phyloP scores from a whole-genome alignment of 345 rosid species.

The Turritis glabra region DNA sequence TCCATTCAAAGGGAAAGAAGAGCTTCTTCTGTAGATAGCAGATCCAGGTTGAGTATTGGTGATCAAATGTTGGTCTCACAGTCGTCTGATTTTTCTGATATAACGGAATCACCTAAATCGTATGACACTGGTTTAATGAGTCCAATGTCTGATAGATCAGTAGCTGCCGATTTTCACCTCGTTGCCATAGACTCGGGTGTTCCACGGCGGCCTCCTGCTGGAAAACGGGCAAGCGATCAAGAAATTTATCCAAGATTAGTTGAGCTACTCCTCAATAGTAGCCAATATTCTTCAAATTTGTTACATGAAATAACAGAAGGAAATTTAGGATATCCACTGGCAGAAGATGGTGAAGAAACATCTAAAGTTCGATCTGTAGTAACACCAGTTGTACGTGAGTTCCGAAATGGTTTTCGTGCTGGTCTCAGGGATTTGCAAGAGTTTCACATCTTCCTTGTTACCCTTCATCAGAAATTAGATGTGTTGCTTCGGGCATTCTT shows the following conservation, averaged over 20 bases:
- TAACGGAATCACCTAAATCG: constrained; percentile 62
- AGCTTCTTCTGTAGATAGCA: constrained; percentile 77
- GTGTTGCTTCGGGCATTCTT: constrained; percentile 67
- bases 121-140: constrained; percentile 51
- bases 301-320: constrained; percentile 84
- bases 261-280: constrained; percentile 81
- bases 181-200: constrained; percentile 95
- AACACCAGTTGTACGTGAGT: constrained; percentile 57
- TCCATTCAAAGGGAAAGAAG: constrained; percentile 88
- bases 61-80: constrained; percentile 51
- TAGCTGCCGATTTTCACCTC: constrained; percentile 54
- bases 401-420: constrained; percentile 83
- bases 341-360: constrained; percentile 46
- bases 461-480: constrained; percentile 91
- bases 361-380: constrained; percentile 42
- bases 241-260: constrained; percentile 87
- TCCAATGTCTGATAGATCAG: constrained; percentile 53
- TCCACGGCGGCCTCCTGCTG: constrained; percentile 98
- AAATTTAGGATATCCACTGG: constrained; percentile 60
- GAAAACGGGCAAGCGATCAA: constrained; percentile 92
- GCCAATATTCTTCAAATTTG: constrained; percentile 65
- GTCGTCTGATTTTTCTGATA: constrained; percentile 69
- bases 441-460: constrained; percentile 86
- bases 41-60: constrained; percentile 48
- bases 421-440: constrained; percentile 93